Base-by-base conservation (phyloP, 2,329 filamentous ascomycete species). In the Cladosporium colombiae region DNA sequence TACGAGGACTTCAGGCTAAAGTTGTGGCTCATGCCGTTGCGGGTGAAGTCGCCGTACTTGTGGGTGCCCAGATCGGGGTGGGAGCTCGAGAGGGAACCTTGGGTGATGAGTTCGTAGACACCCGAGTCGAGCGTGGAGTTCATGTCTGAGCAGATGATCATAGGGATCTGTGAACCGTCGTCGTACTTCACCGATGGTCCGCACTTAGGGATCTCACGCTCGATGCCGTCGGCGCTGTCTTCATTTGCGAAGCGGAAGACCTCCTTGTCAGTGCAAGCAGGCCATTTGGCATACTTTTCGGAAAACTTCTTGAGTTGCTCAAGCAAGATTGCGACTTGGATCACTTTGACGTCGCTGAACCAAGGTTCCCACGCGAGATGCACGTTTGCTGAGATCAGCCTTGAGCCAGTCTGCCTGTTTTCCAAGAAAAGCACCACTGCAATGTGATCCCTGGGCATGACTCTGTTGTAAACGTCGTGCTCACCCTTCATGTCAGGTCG, bases 401-500 rank as follows among this genome's bases (percentile, higher is more conserved):
- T 89, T 16, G 92, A 89, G n/a, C 95, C 95, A 0, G 94, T 97
- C 67, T 87, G 82, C 44, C 94, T 88, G 74, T 96, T 97, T 79
- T 99, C 95, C 68, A 99, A 87, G 82, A 98, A 96, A 65, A 91
- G 88, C 57, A 97, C 87, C 57, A 97, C 90, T 18, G 91, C 95
- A 78, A 99, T 97, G 76, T 98, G 94, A 83, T 99, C 95, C 80
- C 95, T 92, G 68, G 94, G 93, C 95, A 97, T 98, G 67, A 99
- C 91, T 31, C 95, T 91, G 78, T 99, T 99, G 85, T 97, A 98
- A 65, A 98, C 94, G 74, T 99, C 95, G 75, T 96, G 92, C 74
- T 96, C 92, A 65, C 93, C 92, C 81, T 98, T 98, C 88, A 97
- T 97, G 76, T 98, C 95, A 2, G 93, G 92, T 70, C 95, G 86